A percentile compares a stretch with the other conserved stretches of the same genome.
Conservation (phyloP, 768 basidiomycete species). For the Ramaria sp. region DNA sequence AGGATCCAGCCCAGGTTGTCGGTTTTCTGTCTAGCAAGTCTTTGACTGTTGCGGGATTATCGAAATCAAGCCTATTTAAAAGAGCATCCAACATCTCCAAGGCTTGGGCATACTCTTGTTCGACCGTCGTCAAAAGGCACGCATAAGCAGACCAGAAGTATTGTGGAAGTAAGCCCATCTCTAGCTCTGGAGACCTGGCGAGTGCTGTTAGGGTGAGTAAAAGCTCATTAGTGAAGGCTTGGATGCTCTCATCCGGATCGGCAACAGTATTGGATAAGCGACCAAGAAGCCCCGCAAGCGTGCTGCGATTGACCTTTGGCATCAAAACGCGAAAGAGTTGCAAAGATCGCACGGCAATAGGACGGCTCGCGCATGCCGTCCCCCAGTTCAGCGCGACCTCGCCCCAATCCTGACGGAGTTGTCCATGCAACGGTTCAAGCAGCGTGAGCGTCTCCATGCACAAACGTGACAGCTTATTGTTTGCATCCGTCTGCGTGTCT, state of each 20-base stretch:
- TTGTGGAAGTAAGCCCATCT: conserved; percentile 59
- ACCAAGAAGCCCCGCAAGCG: conserved; percentile 71
- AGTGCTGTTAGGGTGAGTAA: conserved; percentile 63
- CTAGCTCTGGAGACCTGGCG: conserved; percentile 43
- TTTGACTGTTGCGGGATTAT: conserved; percentile 58
- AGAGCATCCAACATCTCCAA: conserved; percentile 55
- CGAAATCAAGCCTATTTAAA: conserved; percentile 58
- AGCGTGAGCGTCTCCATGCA: conserved; percentile 56
- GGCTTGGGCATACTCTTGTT: conserved; percentile 65
- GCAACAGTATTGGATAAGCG: conserved; percentile 79
- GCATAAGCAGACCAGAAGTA: conserved; percentile 83
- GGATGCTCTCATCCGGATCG: conserved; percentile 64
- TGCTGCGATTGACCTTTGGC: conserved; percentile 56
- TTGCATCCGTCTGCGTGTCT: conserved; percentile 39
- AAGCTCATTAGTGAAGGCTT: conserved; percentile 76
- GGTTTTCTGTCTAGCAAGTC: conserved; percentile 61
- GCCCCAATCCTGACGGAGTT: conserved; percentile 69
- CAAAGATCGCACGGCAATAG: conserved; percentile 78
- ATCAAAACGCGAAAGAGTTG: conserved; percentile 81
- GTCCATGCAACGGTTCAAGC: conserved; percentile 57
- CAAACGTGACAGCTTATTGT: conserved; percentile 57
- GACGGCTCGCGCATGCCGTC: conserved; percentile 77
- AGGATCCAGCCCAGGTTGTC: conserved; percentile 52
- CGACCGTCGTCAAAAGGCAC: conserved; percentile 72
- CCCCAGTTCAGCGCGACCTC: conserved; percentile 75